Percentiles rank a stretch among this genome's conserved stretches.
Evolutionary conservation across 164 flowering plant genomes (phyloP).

Genomic region (Magnolia sinica): DNA sequence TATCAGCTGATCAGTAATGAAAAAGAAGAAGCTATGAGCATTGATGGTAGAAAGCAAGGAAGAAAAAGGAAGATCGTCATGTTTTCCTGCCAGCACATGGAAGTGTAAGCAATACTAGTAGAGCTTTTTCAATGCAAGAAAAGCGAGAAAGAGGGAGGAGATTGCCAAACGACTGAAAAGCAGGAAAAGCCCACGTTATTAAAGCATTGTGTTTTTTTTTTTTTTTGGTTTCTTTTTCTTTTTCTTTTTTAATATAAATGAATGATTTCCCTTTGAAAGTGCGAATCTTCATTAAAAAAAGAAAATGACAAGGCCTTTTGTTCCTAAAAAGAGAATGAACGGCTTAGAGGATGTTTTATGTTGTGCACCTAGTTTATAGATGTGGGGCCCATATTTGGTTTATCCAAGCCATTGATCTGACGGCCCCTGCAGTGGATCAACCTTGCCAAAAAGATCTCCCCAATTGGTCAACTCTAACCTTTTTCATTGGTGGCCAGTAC

Average conservation of each 20-base stretch:
- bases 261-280: not conserved
- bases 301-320: too few species aligned
- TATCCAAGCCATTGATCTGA: not conserved
- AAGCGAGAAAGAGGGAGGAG: not conserved
- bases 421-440: not conserved
- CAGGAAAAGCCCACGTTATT: not conserved
- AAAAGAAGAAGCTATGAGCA: not conserved
- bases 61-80: not conserved
- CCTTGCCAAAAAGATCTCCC: not conserved
- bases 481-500: not conserved
- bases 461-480: not conserved
- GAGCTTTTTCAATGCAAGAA: not conserved
- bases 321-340: too few species aligned
- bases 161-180: not conserved
- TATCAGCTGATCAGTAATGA: slow-evolving; percentile 12
- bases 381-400: not conserved
- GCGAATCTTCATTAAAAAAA: not conserved
- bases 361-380: not conserved
- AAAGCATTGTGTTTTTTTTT: not conserved
- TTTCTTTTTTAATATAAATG: not conserved
- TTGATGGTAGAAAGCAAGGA: slow-evolving; percentile 1
- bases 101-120: not conserved
- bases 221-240: not conserved
- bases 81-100: not conserved
- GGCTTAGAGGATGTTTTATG: too few species aligned